Evolutionary conservation across 192 early-diverging fungal species (phyloP).

Genomic region (Coemansia sp.): DNA sequence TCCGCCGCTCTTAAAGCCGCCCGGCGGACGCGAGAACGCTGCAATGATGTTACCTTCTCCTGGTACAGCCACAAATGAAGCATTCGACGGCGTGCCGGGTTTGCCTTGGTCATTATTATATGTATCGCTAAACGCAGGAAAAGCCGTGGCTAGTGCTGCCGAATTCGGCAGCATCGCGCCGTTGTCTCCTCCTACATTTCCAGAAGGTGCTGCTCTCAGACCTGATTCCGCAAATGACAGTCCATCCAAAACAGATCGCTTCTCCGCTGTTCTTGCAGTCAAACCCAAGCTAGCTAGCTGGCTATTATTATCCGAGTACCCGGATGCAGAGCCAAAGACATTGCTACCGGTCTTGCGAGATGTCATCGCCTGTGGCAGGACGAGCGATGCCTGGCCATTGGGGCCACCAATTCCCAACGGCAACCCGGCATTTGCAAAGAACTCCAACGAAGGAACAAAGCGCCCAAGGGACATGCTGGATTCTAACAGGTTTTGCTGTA

Average conservation of each 20-base stretch:
- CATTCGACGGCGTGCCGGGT: background rate
- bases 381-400: constrained; percentile 42
- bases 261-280: background rate
- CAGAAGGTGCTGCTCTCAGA: background rate
- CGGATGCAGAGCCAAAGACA: background rate
- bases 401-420: constrained; percentile 48
- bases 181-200: background rate
- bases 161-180: background rate
- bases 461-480: constrained; percentile 21
- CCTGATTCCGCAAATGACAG: background rate
- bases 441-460: constrained; percentile 51
- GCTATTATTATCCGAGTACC: background rate
- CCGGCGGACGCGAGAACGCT: background rate
- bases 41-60: background rate
- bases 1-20: background rate
- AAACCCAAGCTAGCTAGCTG: background rate
- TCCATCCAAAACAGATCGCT: background rate
- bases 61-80: background rate
- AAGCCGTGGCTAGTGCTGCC: background rate
- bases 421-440: constrained; percentile 52
- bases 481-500: background rate
- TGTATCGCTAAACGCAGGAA: background rate
- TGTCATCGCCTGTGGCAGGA: constrained; percentile 19
- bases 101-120: background rate
- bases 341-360: background rate